Percentiles rank a stretch among this genome's conserved stretches.
Evolutionary conservation across 2,329 filamentous ascomycete species (phyloP).

Genomic region (Parasarocladium wereldwijsianum): DNA sequence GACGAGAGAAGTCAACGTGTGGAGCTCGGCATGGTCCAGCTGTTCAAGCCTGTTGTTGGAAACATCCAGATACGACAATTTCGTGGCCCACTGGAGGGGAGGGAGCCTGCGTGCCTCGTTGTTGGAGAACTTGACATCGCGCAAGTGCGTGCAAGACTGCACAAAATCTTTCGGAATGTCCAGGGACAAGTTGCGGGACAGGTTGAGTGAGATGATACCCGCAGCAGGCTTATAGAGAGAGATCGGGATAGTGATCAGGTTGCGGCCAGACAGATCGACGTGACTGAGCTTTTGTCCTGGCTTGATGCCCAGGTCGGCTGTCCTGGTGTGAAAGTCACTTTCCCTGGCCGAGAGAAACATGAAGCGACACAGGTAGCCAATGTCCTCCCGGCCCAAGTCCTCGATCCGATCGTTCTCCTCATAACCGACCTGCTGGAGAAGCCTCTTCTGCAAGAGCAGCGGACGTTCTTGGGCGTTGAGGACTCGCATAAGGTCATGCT

Average conservation of each 20-base stretch:
- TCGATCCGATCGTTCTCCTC: conserved; percentile 75
- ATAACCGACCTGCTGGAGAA: conserved; percentile 87
- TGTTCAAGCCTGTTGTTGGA: conserved; percentile 89
- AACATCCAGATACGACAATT: conserved; percentile 78
- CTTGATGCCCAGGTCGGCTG: conserved; percentile 64
- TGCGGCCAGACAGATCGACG: conserved; percentile 79
- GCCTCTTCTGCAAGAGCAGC: conserved; percentile 76
- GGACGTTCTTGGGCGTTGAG: conserved; percentile 67
- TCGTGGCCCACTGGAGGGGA: conserved; percentile 60
- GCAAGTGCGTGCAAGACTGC: conserved; percentile 75
- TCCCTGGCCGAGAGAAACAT: conserved; percentile 85
- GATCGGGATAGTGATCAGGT: conserved; percentile 89
- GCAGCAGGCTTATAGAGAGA: conserved; percentile 78
- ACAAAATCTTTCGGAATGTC: conserved; percentile 95
- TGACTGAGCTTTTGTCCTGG: conserved; percentile 87
- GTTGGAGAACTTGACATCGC: conserved; percentile 91
- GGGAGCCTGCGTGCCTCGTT: conserved; percentile 85
- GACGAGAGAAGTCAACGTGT: conserved; percentile 59
- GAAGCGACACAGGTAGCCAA: conserved; percentile 92
- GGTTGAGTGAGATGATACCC: conserved; percentile 88
- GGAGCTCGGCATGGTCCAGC: conserved; percentile 70
- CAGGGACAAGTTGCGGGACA: conserved; percentile 82
- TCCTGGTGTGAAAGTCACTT: conserved; percentile 55
- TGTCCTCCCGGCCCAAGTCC: conserved; percentile 90
- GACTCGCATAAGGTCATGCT: conserved; percentile 77